A percentile compares a stretch with the other conserved stretches of the same genome.
These are phyloP conservation scores for Annona cherimola DNA, from an alignment of 164 flowering plant species.

Conservation along the genomic window DNA sequence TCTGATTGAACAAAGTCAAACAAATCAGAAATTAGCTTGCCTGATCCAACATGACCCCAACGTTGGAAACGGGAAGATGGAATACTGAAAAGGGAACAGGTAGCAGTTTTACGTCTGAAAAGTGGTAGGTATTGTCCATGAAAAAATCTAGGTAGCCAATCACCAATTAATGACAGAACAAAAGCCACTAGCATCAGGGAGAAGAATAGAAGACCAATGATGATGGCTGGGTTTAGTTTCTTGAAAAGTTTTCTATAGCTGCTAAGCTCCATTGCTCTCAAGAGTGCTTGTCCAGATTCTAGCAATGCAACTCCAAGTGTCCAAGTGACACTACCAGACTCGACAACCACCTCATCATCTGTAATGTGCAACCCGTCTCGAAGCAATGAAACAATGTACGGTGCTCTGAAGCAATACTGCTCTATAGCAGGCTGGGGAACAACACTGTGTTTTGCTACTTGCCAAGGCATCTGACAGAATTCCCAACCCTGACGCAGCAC, in stretches of 20 bases:
- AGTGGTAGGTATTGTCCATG: conserved; percentile 63
- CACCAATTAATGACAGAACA: conserved; percentile 53
- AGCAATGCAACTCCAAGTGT: conserved; percentile 87
- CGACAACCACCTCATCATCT: conserved; percentile 58
- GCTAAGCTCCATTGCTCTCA: conserved; percentile 25
- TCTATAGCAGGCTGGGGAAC: conserved; percentile 89
- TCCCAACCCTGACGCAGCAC: conserved; percentile 75
- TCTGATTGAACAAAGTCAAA: neutral
- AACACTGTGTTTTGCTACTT: conserved; percentile 73
- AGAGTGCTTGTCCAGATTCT: conserved; percentile 64
- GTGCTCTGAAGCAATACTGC: conserved; percentile 96
- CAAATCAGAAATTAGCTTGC: conserved; percentile 23
- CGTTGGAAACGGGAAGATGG: conserved; percentile 64
- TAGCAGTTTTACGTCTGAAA: conserved; percentile 51
- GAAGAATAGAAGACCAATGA: conserved; percentile 39
- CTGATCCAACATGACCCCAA: conserved; percentile 83
- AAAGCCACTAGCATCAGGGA: conserved; percentile 53
- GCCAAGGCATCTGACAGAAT: conserved; percentile 78
- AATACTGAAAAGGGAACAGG: conserved; percentile 55
- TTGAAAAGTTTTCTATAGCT: conserved; percentile 40
- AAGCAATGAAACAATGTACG: conserved; percentile 65
- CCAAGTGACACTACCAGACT: conserved; percentile 96
- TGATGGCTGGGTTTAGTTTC: conserved; percentile 54
- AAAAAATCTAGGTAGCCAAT: conserved; percentile 53
- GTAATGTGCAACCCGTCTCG: conserved; percentile 88